Base-by-base conservation (phyloP, 192 early-diverging fungal species). In the Coemansia sp. region DNA sequence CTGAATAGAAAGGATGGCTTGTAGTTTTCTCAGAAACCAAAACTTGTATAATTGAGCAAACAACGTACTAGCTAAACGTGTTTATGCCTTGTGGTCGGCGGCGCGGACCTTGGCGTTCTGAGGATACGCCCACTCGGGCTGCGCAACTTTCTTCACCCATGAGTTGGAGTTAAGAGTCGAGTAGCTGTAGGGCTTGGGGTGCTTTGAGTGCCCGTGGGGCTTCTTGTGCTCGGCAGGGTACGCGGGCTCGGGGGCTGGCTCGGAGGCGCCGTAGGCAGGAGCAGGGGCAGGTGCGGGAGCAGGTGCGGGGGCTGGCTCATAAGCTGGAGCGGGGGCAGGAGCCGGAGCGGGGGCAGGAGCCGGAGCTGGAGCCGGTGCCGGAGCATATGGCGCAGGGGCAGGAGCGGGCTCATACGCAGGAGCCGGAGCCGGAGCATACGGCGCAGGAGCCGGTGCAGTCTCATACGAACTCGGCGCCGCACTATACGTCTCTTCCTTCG, bases 311-410 rank as follows among this genome's bases (percentile, higher is more conserved):
- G 40, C 17, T 14, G 40, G 19, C 49, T 10, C 56, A 36, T 57
- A 12, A 15, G 40, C 40, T 3, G 40, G 40, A 11, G 40, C 40
- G 15, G 53, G 53, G 0, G 23, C 53, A 38, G 56, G 56, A 2
- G 15, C 56, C 1, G 56, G 28, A 0, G 4, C 55, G 36, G 48
- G 28, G 0, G 42, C 44, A 4, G 66, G 66, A 15, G 60, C 47
- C 46, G 60, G 53, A 2, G 56, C 37, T 19, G 48, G 34, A 60
- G 66, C 52, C 14, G 59, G 31, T 11, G 34, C 56, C 5, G 56
- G 6, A n/a, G 53, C 53, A 25, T 25, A 25, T 3, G 23, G 23
- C 1, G 23, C 23, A 25, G 23, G 23, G 3, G 23, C 1, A 25
- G 23, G 23, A 25, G 23, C 23, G 3, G 23, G 23, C n/a, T n/a